A percentile compares a stretch with the other conserved stretches of the same genome.
phyloP scores from a whole-genome alignment of 2,329 filamentous ascomycete species.

The Venturiaceae sp. region DNA sequence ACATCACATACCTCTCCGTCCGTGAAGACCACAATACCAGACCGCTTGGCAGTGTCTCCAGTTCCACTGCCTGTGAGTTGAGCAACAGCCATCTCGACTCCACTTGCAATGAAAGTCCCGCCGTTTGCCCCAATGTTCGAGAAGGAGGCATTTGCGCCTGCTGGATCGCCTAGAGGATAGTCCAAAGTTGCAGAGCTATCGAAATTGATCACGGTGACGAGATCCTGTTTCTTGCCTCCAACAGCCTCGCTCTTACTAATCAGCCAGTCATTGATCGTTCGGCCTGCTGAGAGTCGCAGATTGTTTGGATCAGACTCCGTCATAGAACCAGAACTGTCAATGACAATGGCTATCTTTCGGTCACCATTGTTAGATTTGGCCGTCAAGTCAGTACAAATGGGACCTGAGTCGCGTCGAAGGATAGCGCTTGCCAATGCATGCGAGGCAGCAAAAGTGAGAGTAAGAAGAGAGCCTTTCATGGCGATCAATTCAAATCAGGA shows the following conservation, averaged over 20 bases:
- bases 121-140: slow-evolving; percentile 8
- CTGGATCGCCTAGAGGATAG: slow-evolving; percentile 12
- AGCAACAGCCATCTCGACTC: slow-evolving; percentile 10
- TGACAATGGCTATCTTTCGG: slow-evolving; percentile 13
- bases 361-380: slow-evolving; percentile 9
- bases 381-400: background rate
- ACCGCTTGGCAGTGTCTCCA: slow-evolving; percentile 9
- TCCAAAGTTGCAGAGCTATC: slow-evolving; percentile 8
- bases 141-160: slow-evolving; percentile 8
- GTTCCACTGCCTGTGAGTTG: slow-evolving; percentile 10
- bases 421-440: too few species aligned
- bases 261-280: slow-evolving; percentile 8
- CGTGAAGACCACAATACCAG: slow-evolving; percentile 12
- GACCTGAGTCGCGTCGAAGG: background rate
- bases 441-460: too few species aligned
- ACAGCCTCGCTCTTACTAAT: slow-evolving; percentile 10
- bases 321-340: slow-evolving; percentile 12
- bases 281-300: slow-evolving; percentile 10
- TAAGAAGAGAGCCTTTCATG: too few species aligned
- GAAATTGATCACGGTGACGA: slow-evolving; percentile 12
- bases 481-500: too few species aligned
- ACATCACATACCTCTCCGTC: too few species aligned
- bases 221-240: slow-evolving; percentile 10
- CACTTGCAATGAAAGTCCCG: slow-evolving; percentile 11
- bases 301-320: slow-evolving; percentile 10